Base-by-base conservation (phyloP, 371 early-diverging fungal genomes). In the Chytridium lagenaria region DNA sequence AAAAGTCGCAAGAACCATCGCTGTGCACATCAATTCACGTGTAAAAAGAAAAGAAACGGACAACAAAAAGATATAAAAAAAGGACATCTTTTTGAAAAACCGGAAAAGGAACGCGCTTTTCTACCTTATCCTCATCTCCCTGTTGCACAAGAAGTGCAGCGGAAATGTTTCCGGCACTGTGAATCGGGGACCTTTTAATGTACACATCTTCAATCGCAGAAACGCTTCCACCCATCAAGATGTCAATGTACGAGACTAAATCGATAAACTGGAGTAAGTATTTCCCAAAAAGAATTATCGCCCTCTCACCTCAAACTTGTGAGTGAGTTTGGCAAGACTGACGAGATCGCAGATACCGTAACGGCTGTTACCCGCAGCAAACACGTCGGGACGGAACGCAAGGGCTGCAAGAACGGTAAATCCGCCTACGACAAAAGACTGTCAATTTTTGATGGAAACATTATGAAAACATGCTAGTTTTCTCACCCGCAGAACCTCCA, bases 101-200 rank as follows among this genome's bases (percentile, higher is more conserved):
- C 12, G 19, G 19, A 19, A 44, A 44, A 44, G 19, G 44, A 19
- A 12, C 44, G 44, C 19, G 44, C 7, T 44, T 7, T 19, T 44
- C 19, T 23, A 92, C 89, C 72, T 88, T 87, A 72, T 93, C 93
- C n/a, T 90, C 90, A 15, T 78, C 49, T 0, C 93, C 93, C 72
- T 93, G 93, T 84, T 91, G 86, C 69, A 93, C 88, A 7, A 92
- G 86, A 34, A 86, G 87, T 7, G 93, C 91, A 57, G 89, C 88
- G 10, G 78, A 78, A 64, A 93, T 85, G 34, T 85, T 75, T 37
- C 89, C 89, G 44, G 57, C 63, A 34, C 38, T 37, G 34, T 64
- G 31, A 37, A 76, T 67, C 22, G 71, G 71, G 31, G 72, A 71
- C 26, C 76, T 33, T 12, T 67, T 57, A 23, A 61, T 68, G 70